Conservation (phyloP, 2,329 filamentous ascomycete species). For the Trichoderma sp. region DNA sequence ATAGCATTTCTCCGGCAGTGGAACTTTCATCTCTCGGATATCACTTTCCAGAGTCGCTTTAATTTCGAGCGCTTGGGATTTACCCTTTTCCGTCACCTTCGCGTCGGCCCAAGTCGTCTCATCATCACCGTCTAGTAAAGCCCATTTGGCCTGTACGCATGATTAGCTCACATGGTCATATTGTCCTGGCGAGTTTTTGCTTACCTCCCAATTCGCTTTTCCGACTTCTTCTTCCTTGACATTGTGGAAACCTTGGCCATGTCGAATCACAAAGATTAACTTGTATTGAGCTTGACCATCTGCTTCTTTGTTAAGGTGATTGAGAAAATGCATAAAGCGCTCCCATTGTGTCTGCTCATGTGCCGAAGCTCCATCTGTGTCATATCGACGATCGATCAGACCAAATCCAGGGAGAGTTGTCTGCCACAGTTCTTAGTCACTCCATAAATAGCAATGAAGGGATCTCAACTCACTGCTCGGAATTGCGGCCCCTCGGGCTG, state of each 20-base stretch:
- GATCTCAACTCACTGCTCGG: background rate
- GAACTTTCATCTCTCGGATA: background rate
- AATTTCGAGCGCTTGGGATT: background rate
- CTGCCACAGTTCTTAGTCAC: background rate
- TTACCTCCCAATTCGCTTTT: background rate
- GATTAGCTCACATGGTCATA: background rate
- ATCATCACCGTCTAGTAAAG: background rate
- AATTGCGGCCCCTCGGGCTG: background rate
- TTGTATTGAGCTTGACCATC: background rate
- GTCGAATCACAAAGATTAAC: background rate
- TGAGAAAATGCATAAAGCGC: background rate
- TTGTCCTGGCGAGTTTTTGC: accelerated
- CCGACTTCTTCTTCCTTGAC: background rate
- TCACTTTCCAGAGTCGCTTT: background rate
- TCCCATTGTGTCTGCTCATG: background rate
- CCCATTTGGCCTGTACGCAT: background rate
- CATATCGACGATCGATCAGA: background rate
- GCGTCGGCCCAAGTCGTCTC: background rate
- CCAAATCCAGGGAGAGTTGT: background rate
- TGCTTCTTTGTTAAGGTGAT: background rate
- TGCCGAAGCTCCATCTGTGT: background rate
- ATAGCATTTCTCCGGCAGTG: background rate
- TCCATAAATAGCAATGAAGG: background rate
- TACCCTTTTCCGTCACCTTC: background rate
- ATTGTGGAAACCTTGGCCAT: background rate